Evolutionary conservation across 2,329 filamentous ascomycete genomes (phyloP), one percentile per base, ranked within the genome.

Genomic region (Claviceps paspali): DNA sequence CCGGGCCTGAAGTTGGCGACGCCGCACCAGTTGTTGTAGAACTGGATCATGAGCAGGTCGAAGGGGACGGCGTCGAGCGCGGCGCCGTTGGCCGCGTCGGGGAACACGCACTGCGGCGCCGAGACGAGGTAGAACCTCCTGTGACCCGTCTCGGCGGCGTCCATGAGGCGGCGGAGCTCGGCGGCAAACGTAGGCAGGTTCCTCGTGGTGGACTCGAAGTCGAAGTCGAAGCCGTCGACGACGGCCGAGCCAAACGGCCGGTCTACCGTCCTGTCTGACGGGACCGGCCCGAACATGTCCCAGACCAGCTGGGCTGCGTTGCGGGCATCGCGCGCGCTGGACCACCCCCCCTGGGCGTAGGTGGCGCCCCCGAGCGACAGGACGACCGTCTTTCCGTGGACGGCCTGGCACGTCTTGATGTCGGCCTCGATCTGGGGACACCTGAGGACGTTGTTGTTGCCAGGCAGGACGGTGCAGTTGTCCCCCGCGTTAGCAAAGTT

Each of bases 151-250:
- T n/a, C n/a, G n/a, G n/a, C 64, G 15, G 58, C 57, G 45, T 73
- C 62, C 64, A 77, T 76, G 24, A 65, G 54, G 12, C 52, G 47
- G 22, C 76, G 70, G 8, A 83, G 65, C 38, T 67, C 60, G 27
- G 64, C 60, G 2, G 68, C 76, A 46, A 84, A 81, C 1, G 70
- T 57, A 0, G 62, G 64, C 58, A 79, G 73, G 57, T 82, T 76
- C 33, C 55, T 55, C 11, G 70, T 67, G 3, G 56, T 54, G 4
- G 70, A 63, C 57, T 85, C 80, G 43, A 85, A 76, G 53, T 86
- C 81, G 44, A 85, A 74, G 56, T 86, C 81, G 53, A 86, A 84
- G 4, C 82, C 82, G 52, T 86, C 79, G 29, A 86, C 59, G 4
- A 72, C 63, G 8, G 75, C 71, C 10, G 59, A 56, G 9, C 40